A percentile compares a stretch with the other conserved stretches of the same genome.
These are phyloP conservation scores for Babesia ovis DNA, from an alignment of 169 alveolate species.

Conservation along the genomic window DNA sequence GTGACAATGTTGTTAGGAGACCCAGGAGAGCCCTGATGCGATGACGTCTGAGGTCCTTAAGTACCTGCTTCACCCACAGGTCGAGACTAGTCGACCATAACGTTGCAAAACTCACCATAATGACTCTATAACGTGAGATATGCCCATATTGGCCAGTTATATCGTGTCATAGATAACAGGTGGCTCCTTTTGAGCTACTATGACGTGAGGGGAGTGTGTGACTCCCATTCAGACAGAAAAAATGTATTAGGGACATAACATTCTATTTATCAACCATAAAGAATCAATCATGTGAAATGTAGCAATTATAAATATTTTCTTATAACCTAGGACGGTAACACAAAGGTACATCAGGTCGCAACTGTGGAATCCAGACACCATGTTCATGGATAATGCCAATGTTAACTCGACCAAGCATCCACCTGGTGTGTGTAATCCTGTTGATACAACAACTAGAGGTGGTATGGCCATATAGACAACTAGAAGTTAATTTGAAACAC, in stretches of 20 bases:
- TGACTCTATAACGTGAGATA: background rate
- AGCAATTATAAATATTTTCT: background rate
- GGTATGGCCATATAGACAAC: constrained; percentile 1
- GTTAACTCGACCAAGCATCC: background rate
- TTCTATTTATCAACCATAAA: background rate
- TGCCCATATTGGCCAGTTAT: background rate
- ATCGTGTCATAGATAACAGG: background rate
- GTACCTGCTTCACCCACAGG: constrained; percentile 29
- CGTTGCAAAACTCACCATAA: constrained; percentile 21
- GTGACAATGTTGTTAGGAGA: background rate
- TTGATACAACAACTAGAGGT: background rate
- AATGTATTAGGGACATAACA: background rate
- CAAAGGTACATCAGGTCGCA: background rate
- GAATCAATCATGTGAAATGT: background rate
- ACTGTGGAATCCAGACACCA: constrained; percentile 8
- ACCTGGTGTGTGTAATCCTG: background rate
- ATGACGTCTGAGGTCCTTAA: constrained; percentile 9
- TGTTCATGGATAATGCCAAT: constrained; percentile 7
- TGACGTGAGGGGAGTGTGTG: background rate
- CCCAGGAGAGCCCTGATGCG: constrained; percentile 22
- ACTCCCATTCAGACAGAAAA: background rate
- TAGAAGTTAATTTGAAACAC: too few species aligned
- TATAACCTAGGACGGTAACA: background rate
- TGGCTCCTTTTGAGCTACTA: background rate
- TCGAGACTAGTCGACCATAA: constrained; percentile 26